Base-by-base conservation (phyloP, 2,329 filamentous ascomycete species). In the Tricladium varicosporioides region DNA sequence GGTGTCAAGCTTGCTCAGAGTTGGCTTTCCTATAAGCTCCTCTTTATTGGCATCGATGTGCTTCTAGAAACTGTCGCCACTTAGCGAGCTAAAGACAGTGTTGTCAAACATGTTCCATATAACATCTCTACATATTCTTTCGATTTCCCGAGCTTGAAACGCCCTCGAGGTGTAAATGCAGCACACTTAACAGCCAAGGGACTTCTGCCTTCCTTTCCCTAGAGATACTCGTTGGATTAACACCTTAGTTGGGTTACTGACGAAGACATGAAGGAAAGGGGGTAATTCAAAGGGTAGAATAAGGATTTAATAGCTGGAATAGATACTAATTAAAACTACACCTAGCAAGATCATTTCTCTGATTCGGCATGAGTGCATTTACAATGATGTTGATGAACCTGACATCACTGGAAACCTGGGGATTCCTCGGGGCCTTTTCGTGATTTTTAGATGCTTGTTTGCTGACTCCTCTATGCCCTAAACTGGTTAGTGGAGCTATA, bases 91-190 rank as follows among this genome's bases (percentile, higher is more conserved):
- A 83, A 82, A 1, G 85, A 88, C 0, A 87, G 87, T 22, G 87
- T 80, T 42, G 83, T 83, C 0, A 87, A 87, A 67, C 92, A 91
- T 46, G 88, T 90, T 87, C 88, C 76, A 91, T 88, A 88, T 88
- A 91, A 48, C 79, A 87, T 84, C 73, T 87, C 84, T 1, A 83
- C 80, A 67, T 92, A 92, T 5, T 76, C 72, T 63, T 84, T 78
- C 56, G 79, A 76, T 54, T 89, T 81, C 18, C 91, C 78, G 49
- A 91, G 80, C 59, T 81, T 77, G 73, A 88, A 88, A 36, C 78
- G 76, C 5, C 77, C 80, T 11, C 83, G 82, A 0, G 85, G 84
- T 0, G 86, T 88, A 63, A 86, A 81, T 10, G 80, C 78, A 65
- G 85, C 89, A 9, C 90, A 74, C 44, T 77, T 78, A 1, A 86